These are phyloP conservation scores for Deakozyma indianensis DNA, from an alignment of 805 yeast species.

Conservation along the genomic window DNA sequence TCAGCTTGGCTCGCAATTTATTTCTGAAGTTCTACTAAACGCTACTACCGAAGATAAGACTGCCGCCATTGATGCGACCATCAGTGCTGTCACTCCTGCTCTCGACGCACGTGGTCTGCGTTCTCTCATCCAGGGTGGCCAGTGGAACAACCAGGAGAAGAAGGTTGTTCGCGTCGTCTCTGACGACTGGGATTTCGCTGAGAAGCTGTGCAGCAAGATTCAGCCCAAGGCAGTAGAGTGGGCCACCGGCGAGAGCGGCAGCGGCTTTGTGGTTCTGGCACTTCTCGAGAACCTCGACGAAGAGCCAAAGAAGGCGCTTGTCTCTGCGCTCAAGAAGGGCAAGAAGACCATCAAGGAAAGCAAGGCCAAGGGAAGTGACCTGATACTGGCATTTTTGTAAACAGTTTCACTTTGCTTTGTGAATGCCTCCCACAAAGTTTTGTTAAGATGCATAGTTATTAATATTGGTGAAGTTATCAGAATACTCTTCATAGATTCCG, in stretches of 20 bases:
- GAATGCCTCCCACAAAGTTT: neutral
- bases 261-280: slow-evolving; percentile 66
- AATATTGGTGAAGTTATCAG: slow-evolving; percentile 17
- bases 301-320: slow-evolving; percentile 31
- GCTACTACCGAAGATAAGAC: slow-evolving; percentile 27
- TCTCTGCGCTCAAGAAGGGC: slow-evolving; percentile 26
- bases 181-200: slow-evolving; percentile 40
- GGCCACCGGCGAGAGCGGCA: slow-evolving; percentile 46
- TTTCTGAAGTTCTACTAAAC: slow-evolving; percentile 58
- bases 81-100: slow-evolving; percentile 41
- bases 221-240: slow-evolving; percentile 44
- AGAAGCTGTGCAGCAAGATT: slow-evolving; percentile 34
- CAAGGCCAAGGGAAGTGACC: slow-evolving; percentile 21
- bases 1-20: slow-evolving; percentile 62
- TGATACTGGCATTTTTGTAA: slow-evolving; percentile 16
- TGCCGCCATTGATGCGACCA: slow-evolving; percentile 37
- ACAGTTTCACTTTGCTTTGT: no score
- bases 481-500: slow-evolving; percentile 15
- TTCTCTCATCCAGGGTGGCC: slow-evolving; percentile 71
- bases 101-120: slow-evolving; percentile 63
- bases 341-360: slow-evolving; percentile 13
- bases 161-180: slow-evolving; percentile 30
- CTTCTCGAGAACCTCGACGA: slow-evolving; percentile 51
- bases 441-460: slow-evolving; percentile 9
- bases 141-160: slow-evolving; percentile 56